Conservation (phyloP, 2,329 filamentous ascomycete genomes). For the Leptographium lundbergii region DNA sequence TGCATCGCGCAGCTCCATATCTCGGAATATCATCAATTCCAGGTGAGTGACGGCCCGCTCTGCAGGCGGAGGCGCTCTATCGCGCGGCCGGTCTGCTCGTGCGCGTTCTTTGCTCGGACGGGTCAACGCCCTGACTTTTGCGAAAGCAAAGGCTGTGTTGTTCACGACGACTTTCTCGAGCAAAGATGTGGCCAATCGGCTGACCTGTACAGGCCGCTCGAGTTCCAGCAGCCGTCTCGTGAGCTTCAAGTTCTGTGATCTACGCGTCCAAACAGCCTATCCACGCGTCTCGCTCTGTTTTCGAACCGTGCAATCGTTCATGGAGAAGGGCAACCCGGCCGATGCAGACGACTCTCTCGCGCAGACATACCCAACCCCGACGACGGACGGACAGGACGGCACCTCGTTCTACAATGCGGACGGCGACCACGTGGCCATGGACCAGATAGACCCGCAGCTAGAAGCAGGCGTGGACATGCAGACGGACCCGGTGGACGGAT, state of each 20-base stretch:
- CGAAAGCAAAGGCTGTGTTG: no score
- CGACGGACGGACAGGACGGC: constrained; percentile 29
- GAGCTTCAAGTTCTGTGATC: background rate
- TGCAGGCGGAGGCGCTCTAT: background rate
- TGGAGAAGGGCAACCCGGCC: constrained; percentile 21
- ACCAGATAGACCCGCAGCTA: constrained; percentile 19
- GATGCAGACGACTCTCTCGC: constrained; percentile 22
- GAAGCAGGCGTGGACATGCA: constrained; percentile 14
- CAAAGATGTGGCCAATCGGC: background rate
- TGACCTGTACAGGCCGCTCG: background rate
- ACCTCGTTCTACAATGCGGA: constrained; percentile 26
- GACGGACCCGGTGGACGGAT: constrained; percentile 1
- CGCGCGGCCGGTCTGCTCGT: background rate
- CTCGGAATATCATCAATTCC: constrained; percentile 15
- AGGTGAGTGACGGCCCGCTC: constrained; percentile 5
- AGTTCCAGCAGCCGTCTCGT: no score
- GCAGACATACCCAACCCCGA: constrained; percentile 33
- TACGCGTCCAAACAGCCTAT: background rate
- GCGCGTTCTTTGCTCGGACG: background rate
- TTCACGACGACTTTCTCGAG: no score
- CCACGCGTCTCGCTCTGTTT: background rate
- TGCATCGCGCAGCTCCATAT: constrained; percentile 1
- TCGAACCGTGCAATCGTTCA: background rate
- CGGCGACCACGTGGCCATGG: constrained; percentile 6
- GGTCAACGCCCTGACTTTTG: no score